A percentile compares a stretch with the other conserved stretches of the same genome.
These are phyloP conservation scores for Yamadazyma insecticola DNA, from an alignment of 805 yeast genomes.

Conservation along the genomic window DNA sequence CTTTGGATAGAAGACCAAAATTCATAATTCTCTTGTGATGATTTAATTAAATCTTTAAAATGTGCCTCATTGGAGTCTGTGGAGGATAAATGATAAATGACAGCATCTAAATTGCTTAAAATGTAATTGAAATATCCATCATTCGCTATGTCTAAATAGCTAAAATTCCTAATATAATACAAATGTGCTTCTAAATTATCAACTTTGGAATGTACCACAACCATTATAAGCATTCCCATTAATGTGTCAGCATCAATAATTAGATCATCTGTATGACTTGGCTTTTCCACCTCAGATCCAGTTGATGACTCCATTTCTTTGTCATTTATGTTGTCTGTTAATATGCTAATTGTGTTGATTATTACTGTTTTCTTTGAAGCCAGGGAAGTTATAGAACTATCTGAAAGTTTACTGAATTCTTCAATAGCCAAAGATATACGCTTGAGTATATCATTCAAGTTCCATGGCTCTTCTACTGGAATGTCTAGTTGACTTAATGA, in stretches of 20 bases:
- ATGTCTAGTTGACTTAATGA: constrained; percentile 51
- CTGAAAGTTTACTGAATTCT: constrained; percentile 46
- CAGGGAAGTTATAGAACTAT: constrained; percentile 35
- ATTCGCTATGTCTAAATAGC: constrained; percentile 25
- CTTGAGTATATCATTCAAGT: constrained; percentile 26
- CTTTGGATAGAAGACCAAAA: constrained; percentile 50
- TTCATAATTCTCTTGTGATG: constrained; percentile 45
- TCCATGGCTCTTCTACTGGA: constrained; percentile 38
- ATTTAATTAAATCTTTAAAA: constrained; percentile 23
- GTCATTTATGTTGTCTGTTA: constrained; percentile 29
- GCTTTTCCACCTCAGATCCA: neutral
- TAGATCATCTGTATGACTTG: constrained; percentile 10
- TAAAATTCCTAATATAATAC: constrained; percentile 59
- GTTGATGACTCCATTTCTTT: constrained; percentile 1
- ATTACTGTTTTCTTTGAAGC: constrained; percentile 45
- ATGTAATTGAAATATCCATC: constrained; percentile 73
- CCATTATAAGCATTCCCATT: constrained; percentile 66
- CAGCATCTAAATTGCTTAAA: constrained; percentile 80
- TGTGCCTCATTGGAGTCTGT: constrained; percentile 20
- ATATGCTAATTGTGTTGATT: constrained; percentile 44
- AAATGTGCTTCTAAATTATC: constrained; percentile 59
- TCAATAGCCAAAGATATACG: constrained; percentile 48
- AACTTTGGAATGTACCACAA: constrained; percentile 59
- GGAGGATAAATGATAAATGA: constrained; percentile 53
- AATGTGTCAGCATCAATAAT: constrained; percentile 77